Base-by-base conservation (phyloP, 768 basidiomycete species). In the Agaricus sinodeliciosus region DNA sequence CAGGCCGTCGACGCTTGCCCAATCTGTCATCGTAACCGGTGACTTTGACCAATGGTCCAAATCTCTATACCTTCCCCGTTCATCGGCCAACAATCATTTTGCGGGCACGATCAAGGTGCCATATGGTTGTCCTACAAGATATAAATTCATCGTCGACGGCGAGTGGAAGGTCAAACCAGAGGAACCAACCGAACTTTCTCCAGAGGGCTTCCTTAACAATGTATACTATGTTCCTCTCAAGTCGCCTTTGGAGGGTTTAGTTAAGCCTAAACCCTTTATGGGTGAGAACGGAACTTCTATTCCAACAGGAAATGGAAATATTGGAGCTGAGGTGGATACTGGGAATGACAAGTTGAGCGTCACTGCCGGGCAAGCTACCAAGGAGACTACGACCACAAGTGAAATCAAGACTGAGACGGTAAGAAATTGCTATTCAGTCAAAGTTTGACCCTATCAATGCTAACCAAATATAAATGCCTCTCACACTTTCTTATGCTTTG, bases 81-180 rank as follows among this genome's bases (percentile, higher is more conserved):
- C 43, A 19, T 8, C 45, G 52, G 25, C 71, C 16, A 67, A 73
- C 15, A 61, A 68, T 26, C 83, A 82, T 3, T 91, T 88, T 66
- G 69, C 72, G 49, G 80, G 75, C 18, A 72, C 66, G 4, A 69
- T 78, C 19, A 62, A 67, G 45, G 69, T 90, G 27, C 83, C 85
- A 1, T 88, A 79, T 79, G 79, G 72, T 43, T 63, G 77, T 46
- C 84, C 80, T 60, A 69, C 87, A 52, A 61, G 70, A 6, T 92
- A 86, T 79, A 92, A 92, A 67, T 92, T 81, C 63, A 72, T 90
- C 63, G 87, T 91, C 49, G 90, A 92, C 63, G 84, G 82, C 34
- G 60, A 66, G 55, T 91, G 87, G 88, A 59, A 70, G 44, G 72
- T 75, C 43, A 72, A 74, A 43, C 72, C 76, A 34, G 73, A 74